These are phyloP conservation scores for Mariannaea elegans DNA, from an alignment of 2,329 filamentous ascomycete species.

Conservation along the genomic window DNA sequence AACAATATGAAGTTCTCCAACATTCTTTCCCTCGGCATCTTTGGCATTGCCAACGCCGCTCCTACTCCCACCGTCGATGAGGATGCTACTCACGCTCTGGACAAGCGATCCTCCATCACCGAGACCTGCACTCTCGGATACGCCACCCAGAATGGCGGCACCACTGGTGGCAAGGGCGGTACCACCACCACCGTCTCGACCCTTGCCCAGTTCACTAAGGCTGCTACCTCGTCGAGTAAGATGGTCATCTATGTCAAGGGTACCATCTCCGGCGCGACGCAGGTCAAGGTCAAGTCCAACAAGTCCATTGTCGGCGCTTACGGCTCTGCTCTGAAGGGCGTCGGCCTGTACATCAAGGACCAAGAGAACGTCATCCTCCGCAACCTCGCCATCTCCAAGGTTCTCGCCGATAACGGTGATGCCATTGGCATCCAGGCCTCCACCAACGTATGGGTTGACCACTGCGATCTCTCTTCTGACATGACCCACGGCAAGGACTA, in stretches of 20 bases:
- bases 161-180: conserved; percentile 60
- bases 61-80: conserved; percentile 43
- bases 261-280: conserved; percentile 49
- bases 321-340: conserved; percentile 51
- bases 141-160: conserved; percentile 50
- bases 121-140: conserved; percentile 49
- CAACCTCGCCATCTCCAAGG: conserved; percentile 68
- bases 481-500: conserved; percentile 70
- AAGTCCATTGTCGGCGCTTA: conserved; percentile 55
- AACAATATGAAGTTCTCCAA: conserved; percentile 45
- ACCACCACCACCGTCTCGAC: conserved; percentile 55
- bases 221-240: conserved; percentile 54
- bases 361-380: conserved; percentile 68
- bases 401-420: conserved; percentile 64
- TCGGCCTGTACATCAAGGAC: conserved; percentile 62
- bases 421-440: conserved; percentile 66
- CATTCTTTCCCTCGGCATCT: conserved; percentile 40
- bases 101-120: conserved; percentile 48
- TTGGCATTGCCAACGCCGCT: conserved; percentile 42
- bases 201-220: conserved; percentile 56
- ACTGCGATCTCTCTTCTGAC: conserved; percentile 71
- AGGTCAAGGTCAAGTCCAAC: conserved; percentile 54
- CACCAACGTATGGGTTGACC: conserved; percentile 73
- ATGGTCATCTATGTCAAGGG: conserved; percentile 54
- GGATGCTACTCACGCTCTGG: conserved; percentile 38